Conservation (phyloP, 805 yeast species). For the Spathaspora gorwiae region DNA sequence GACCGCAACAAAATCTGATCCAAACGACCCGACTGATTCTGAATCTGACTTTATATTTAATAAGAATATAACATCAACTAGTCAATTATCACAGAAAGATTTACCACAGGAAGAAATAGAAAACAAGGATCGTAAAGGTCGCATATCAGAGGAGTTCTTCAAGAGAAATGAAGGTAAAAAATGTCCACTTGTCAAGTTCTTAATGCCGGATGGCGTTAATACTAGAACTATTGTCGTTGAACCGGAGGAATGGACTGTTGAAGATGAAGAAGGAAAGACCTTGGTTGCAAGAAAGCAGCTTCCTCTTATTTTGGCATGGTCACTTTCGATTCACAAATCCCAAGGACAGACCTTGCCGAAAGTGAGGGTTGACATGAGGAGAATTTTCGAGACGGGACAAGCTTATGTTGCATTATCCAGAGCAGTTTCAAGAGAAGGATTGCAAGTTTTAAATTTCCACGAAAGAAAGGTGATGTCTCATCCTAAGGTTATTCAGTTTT, state of each 20-base stretch:
- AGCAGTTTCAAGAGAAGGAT: conserved; percentile 77
- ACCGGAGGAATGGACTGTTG: conserved; percentile 78
- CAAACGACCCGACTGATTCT: conserved; percentile 5
- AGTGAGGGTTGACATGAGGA: conserved; percentile 84
- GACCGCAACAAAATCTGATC: conserved; percentile 9
- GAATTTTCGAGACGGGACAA: conserved; percentile 87
- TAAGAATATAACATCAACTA: neutral
- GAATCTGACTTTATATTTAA: conserved; percentile 14
- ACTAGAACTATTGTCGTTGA: conserved; percentile 72
- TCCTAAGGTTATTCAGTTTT: conserved; percentile 66
- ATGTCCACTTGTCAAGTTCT: conserved; percentile 74
- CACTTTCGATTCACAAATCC: conserved; percentile 90
- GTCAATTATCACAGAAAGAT: conserved; percentile 1
- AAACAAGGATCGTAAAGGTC: conserved; percentile 46
- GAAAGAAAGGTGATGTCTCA: conserved; percentile 63
- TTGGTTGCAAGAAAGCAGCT: conserved; percentile 73
- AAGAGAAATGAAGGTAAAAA: conserved; percentile 44
- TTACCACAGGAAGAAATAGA: conserved; percentile 12
- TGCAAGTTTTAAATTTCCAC: conserved; percentile 75
- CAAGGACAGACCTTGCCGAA: conserved; percentile 82
- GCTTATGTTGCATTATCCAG: conserved; percentile 94
- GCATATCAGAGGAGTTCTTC: conserved; percentile 39
- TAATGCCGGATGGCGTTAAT: conserved; percentile 60
- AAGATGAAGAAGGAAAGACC: conserved; percentile 65
- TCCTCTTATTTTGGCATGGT: conserved; percentile 94